Conservation (phyloP, 2,329 filamentous ascomycete genomes). For the Lasiodiplodia hormozganensis region DNA sequence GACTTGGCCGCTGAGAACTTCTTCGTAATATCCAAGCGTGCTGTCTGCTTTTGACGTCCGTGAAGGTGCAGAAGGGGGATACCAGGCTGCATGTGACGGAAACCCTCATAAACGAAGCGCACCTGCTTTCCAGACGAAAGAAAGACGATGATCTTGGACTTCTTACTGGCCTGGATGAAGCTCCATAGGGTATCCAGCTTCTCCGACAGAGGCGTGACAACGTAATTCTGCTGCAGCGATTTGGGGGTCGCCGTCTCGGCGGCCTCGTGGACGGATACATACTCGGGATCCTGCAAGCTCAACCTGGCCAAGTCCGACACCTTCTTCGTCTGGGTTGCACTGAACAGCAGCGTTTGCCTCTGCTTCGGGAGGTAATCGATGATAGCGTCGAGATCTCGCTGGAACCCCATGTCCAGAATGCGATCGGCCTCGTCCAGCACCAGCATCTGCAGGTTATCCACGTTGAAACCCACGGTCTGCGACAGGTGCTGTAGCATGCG, state of each 20-base stretch:
- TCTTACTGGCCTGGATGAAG: constrained; percentile 89
- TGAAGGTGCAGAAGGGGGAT: constrained; percentile 92
- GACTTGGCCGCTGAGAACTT: constrained; percentile 82
- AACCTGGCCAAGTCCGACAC: constrained; percentile 90
- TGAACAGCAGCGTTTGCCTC: constrained; percentile 92
- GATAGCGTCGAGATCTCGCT: constrained; percentile 87
- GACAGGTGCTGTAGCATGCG: constrained; percentile 95
- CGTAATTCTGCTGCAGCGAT: constrained; percentile 88
- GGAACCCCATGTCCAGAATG: constrained; percentile 98
- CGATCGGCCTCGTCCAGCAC: constrained; percentile 96
- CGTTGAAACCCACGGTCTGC: constrained; percentile 88
- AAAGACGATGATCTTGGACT: constrained; percentile 95
- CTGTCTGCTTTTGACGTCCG: constrained; percentile 90
- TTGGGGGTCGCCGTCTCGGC: constrained; percentile 80
- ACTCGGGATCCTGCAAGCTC: constrained; percentile 89
- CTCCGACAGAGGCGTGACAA: constrained; percentile 81
- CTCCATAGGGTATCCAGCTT: constrained; percentile 93
- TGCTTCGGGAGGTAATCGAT: constrained; percentile 86
- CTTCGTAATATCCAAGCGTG: constrained; percentile 84
- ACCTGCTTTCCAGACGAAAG: constrained; percentile 96
- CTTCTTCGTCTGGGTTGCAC: constrained; percentile 92
- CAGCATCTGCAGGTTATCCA: constrained; percentile 88
- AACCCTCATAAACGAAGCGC: constrained; percentile 91
- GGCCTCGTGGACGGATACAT: constrained; percentile 90
- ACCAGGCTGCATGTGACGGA: constrained; percentile 92